phyloP scores from a whole-genome alignment of 768 basidiomycete genomes.

The Psilocybe cubensis region DNA sequence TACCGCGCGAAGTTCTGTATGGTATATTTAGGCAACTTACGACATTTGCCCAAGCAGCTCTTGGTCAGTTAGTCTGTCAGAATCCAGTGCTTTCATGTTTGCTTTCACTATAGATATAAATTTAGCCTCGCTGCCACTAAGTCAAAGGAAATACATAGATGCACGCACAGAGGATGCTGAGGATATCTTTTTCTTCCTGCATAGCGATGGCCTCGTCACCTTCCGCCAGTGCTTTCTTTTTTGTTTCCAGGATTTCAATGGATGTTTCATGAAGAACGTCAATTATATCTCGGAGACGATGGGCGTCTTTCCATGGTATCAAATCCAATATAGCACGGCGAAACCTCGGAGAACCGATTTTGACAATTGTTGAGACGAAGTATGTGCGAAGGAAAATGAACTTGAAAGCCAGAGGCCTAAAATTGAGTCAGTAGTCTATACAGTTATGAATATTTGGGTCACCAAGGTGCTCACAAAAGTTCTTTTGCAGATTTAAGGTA shows the following conservation, averaged over 20 bases:
- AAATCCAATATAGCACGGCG: constrained; percentile 34
- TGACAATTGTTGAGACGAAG: constrained; percentile 16
- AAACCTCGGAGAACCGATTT: constrained; percentile 26
- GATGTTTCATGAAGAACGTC: constrained; percentile 40
- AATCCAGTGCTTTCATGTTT: constrained; percentile 32
- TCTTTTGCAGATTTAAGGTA: constrained; percentile 35
- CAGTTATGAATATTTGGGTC: not conserved
- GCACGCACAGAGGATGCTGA: constrained; percentile 47
- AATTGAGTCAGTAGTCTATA: not conserved
- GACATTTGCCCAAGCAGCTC: constrained; percentile 40
- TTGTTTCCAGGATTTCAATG: constrained; percentile 36
- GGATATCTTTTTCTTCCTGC: constrained; percentile 48
- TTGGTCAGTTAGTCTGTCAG: constrained; percentile 33
- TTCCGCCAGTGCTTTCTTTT: constrained; percentile 36
- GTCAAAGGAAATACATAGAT: not conserved
- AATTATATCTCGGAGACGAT: constrained; percentile 31
- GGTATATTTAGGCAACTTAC: constrained; percentile 17
- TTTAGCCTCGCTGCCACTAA: not conserved
- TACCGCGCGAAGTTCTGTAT: too few species aligned
- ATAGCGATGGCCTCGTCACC: constrained; percentile 35
- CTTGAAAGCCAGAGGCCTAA: constrained; percentile 16
- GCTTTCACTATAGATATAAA: constrained; percentile 29
- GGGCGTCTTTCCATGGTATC: constrained; percentile 34
- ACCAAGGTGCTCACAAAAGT: constrained; percentile 32
- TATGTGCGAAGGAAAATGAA: constrained; percentile 17